Conservation (phyloP, 73 alveolate species). For the Paramecium tetraurelia region DNA sequence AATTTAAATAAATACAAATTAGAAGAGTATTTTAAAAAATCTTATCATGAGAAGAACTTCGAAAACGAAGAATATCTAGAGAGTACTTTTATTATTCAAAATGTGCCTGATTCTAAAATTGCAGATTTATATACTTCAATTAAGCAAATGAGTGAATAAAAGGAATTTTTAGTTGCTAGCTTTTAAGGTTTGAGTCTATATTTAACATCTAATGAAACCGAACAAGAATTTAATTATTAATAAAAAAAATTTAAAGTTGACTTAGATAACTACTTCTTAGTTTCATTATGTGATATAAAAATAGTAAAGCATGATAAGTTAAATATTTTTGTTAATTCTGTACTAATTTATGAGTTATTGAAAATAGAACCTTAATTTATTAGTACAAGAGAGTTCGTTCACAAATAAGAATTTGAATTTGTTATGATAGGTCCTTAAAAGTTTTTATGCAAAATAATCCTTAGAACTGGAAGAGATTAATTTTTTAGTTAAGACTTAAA, state of each 20-base stretch:
- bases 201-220: neutral
- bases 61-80: neutral
- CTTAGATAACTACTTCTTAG: neutral
- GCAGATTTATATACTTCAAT: neutral
- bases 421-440: neutral
- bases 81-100: neutral
- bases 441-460: neutral
- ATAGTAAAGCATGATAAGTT: neutral
- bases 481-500: neutral
- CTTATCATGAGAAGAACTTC: neutral
- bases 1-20: neutral
- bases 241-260: neutral
- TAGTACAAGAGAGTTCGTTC: neutral
- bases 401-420: neutral
- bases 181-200: neutral
- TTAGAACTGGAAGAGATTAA: neutral
- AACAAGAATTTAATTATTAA: neutral
- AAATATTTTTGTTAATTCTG: neutral
- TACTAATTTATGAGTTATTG: neutral
- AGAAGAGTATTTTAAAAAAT: neutral
- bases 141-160: neutral
- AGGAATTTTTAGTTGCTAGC: neutral
- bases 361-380: neutral
- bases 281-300: neutral
- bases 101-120: neutral